Conservation (phyloP, 345 rosid species). For the Linum tenue region DNA sequence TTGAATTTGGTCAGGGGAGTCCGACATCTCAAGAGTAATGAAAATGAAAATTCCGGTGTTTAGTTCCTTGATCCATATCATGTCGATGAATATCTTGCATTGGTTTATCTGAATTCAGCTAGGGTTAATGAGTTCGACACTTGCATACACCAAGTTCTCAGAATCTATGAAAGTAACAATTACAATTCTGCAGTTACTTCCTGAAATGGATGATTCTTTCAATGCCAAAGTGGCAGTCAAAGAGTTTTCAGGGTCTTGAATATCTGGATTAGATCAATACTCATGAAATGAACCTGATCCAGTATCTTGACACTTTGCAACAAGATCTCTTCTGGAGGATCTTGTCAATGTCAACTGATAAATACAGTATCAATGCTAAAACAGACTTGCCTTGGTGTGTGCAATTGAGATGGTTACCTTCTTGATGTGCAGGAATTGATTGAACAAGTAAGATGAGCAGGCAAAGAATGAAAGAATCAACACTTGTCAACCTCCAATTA, state of each 20-base stretch:
- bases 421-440: constrained; percentile 27
- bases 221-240: no score
- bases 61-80: no score
- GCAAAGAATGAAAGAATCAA: constrained; percentile 19
- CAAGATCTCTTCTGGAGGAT: background rate
- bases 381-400: background rate
- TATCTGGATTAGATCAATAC: background rate
- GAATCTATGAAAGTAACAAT: no score
- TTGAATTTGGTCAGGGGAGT: background rate
- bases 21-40: background rate
- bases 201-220: no score
- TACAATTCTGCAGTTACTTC: no score
- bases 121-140: no score
- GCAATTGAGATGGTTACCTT: constrained; percentile 27
- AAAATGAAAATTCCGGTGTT: no score
- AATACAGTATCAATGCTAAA: background rate
- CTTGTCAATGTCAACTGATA: background rate
- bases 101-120: no score
- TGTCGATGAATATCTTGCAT: no score
- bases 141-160: no score
- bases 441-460: constrained; percentile 20
- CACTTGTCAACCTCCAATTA: constrained; percentile 16
- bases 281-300: background rate
- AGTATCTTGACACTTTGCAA: background rate
- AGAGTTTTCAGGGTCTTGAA: no score